Base-by-base conservation (phyloP, 2,329 filamentous ascomycete genomes). In the Macrophomina pseudophaseolina region DNA sequence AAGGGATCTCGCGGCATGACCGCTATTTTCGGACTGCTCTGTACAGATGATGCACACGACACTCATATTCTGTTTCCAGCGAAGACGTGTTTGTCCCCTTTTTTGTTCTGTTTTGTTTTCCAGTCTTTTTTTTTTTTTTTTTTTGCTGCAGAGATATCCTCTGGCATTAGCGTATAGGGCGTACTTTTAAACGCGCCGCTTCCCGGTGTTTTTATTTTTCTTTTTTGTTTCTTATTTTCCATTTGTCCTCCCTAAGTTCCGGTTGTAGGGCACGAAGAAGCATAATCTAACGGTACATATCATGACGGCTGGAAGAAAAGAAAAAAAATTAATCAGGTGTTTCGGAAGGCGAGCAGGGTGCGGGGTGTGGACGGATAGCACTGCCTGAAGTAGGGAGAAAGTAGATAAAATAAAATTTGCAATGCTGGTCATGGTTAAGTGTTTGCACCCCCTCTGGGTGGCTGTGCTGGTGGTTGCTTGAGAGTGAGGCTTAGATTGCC, bases 21-120 rank as follows among this genome's bases (percentile, higher is more conserved):
- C 5, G 52, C 5, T 23, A 38, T 54, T 38, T 44, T 44, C 12
- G 42, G 11, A 33, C 30, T 35, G 16, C 28, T 33, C 42, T 62
- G 58, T 60, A 60, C 46, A 62, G 58, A 62, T 62, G 58, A 62
- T 49, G 54, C 54, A 59, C 42, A 59, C 40, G 54, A 46, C 40
- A 14, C 16, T 4, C 6, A 46, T 12, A 7, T 42, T 14, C 23
- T 58, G 44, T 18, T n/a, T 44, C 11, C 35, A 16, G 35, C 23
- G 23, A 4, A 4, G 30, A 60, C 35, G n/a, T 59, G 4, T 32
- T 52, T 32, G 12, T 11, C 18, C n/a, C 46, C 14, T 38, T 18
- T 53, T 35, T 16, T 53, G 28, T 53, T 35, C 23, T 33, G n/a
- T 53, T 53, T n/a, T n/a, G 12, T 32, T 53, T 33, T 35, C 28